Evolutionary conservation across 2,329 filamentous ascomycete genomes (phyloP).

Genomic region (Fusarium siculi): DNA sequence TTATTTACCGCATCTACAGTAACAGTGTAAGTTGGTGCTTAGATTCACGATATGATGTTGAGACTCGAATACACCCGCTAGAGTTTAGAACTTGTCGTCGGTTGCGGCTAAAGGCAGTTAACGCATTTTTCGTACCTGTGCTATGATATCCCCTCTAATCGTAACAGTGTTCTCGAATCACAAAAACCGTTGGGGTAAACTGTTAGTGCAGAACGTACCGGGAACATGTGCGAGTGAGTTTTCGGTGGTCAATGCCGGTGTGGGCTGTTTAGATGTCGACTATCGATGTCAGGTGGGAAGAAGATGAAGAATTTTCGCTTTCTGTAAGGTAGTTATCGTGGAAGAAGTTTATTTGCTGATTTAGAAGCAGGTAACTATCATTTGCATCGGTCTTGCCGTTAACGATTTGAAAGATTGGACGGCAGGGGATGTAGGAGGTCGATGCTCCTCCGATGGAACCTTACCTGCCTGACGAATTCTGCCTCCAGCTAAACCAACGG

Average conservation of each 20-base stretch:
- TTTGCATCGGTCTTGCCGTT: slow-evolving; percentile 31
- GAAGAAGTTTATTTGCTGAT: neutral
- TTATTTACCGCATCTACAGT: slow-evolving; percentile 10
- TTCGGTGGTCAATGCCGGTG: slow-evolving; percentile 4
- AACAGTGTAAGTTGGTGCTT: slow-evolving; percentile 2
- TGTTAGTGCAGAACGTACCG: slow-evolving; percentile 4
- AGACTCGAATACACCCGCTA: slow-evolving; percentile 10
- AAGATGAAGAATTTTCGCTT: slow-evolving; percentile 7
- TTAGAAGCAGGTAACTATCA: neutral
- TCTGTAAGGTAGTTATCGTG: neutral
- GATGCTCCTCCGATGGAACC: slow-evolving; percentile 20
- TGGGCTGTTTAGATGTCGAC: slow-evolving; percentile 2
- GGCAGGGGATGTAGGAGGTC: slow-evolving; percentile 19
- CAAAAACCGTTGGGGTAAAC: slow-evolving; percentile 12
- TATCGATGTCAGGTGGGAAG: neutral
- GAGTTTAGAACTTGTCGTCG: slow-evolving; percentile 5
- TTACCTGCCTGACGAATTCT: neutral
- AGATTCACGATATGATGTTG: slow-evolving; percentile 2
- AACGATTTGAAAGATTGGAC: neutral
- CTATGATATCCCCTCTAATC: neutral
- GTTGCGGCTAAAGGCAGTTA: neutral
- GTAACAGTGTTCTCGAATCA: slow-evolving; percentile 12
- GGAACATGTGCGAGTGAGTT: slow-evolving; percentile 6
- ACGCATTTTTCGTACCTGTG: neutral
- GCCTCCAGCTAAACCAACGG: neutral